These are phyloP conservation scores for Beauveria medogensis DNA, from an alignment of 2,329 filamentous ascomycete species.

Conservation along the genomic window DNA sequence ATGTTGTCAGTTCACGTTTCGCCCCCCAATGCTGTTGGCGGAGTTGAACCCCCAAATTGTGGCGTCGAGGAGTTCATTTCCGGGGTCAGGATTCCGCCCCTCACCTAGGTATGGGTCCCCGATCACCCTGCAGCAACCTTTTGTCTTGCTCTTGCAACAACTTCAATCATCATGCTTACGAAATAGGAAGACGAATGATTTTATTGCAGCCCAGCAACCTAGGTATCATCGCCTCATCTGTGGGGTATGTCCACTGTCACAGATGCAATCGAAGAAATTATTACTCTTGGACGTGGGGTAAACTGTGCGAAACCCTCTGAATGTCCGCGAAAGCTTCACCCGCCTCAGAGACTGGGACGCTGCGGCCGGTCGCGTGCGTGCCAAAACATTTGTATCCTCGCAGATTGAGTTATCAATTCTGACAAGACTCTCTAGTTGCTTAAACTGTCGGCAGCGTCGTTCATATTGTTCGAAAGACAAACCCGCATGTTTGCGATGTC, in stretches of 20 bases:
- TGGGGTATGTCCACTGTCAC: neutral
- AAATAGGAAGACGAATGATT: neutral
- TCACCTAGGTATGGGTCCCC: neutral
- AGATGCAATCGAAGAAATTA: neutral
- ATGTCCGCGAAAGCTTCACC: constrained; percentile 2
- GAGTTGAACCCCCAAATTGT: neutral
- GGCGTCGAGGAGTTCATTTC: neutral
- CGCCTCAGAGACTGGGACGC: constrained; percentile 2
- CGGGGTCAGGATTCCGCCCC: neutral
- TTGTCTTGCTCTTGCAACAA: neutral
- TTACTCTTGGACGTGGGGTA: neutral
- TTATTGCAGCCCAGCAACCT: neutral
- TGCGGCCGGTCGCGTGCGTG: constrained; percentile 22
- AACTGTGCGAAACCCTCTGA: neutral
- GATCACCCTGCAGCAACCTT: neutral
- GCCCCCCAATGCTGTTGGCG: neutral
- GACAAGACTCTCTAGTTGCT: constrained; percentile 20
- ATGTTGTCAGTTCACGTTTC: neutral
- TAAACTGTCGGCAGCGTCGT: constrained; percentile 26
- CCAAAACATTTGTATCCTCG: neutral
- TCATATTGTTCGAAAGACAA: constrained; percentile 31
- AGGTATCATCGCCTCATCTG: neutral
- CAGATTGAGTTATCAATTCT: neutral
- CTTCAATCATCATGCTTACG: neutral
- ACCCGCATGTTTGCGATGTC: constrained; percentile 27